Base-by-base conservation (phyloP, 2,329 filamentous ascomycete genomes). In the Ustulina deusta region DNA sequence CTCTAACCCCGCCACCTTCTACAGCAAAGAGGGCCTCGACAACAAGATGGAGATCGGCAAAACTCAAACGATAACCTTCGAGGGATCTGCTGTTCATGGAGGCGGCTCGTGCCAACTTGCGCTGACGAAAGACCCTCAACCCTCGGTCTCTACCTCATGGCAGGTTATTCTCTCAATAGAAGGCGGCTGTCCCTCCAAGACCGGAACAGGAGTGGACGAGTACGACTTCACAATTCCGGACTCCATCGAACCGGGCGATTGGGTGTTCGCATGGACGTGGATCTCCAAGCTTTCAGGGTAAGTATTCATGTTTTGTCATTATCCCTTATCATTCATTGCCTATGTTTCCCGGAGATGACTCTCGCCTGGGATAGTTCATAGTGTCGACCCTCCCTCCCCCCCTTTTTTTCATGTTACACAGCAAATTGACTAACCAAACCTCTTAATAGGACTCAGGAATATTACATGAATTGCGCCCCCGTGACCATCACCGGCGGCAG, bases 381-480 rank as follows among this genome's bases (percentile, higher is more conserved):
- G n/a, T n/a, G n/a, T n/a, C n/a, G n/a, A n/a, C n/a, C n/a, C n/a
- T n/a, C n/a, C n/a, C n/a, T n/a, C n/a, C n/a, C n/a, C n/a, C n/a
- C n/a, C n/a, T n/a, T n/a, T n/a, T 32, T 7, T 32, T 32, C 7
- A 9, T 49, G 11, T 36, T 25, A 17, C 17, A 25, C 36, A 3
- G 32, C 29, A 60, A 48, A 17, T n/a, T 34, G 13, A 60, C 75
- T 92, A 57, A 57, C 15, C 15, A 2, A 42, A 27, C 20, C 6
- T 42, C 22, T 44, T 32, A 22, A 44, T 44, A 57, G 58, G 29
- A 69, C 74, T 1, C 91, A 91, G 1, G 92, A 93, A 75, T 89
- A 91, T 81, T 93, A 93, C 81, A 91, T 91, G 90, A 91, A 93
- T 81, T 93, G 91, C 71, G 89, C 88, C 1, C 88, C 89, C 0